Conservation (phyloP, 2,329 filamentous ascomycete genomes). For the Leptographium flavum region DNA sequence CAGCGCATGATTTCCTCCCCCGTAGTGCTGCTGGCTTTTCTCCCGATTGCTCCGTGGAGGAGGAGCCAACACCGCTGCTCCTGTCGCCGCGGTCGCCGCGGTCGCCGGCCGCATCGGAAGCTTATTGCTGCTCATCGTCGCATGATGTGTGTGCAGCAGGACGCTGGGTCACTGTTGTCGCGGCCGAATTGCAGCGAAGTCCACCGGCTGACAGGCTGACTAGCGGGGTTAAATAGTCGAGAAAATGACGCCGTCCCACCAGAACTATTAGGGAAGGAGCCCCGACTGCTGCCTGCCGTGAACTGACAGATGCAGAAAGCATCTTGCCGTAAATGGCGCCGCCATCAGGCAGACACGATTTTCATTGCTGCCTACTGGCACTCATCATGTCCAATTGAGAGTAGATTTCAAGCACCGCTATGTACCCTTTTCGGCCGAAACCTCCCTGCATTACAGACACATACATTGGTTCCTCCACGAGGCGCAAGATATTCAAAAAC, state of each 20-base stretch:
- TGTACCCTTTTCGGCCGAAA: background rate
- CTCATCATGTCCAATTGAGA: background rate
- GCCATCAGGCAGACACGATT: background rate
- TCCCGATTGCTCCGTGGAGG: slow-evolving; percentile 5
- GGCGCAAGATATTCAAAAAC: background rate
- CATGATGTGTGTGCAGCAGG: no score
- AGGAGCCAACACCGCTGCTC: no score
- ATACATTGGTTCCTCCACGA: background rate
- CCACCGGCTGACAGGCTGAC: no score
- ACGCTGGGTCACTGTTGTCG: no score
- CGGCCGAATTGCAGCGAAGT: no score
- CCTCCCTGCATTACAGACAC: background rate
- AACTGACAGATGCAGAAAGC: no score
- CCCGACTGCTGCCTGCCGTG: background rate
- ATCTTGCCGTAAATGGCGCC: no score
- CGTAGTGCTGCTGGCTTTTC: slow-evolving; percentile 38
- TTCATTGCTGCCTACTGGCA: background rate
- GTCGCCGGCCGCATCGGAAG: slow-evolving; percentile 2
- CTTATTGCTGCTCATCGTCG: slow-evolving; percentile 6
- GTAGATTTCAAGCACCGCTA: background rate
- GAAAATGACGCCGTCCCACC: no score
- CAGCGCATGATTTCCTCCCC: slow-evolving; percentile 32
- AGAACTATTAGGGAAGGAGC: no score
- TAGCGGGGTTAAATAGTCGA: no score
- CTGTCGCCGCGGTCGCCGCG: no score